A percentile compares a stretch with the other conserved stretches of the same genome.
These are phyloP conservation scores for Nakazawaea ambrosiae DNA, from an alignment of 805 yeast species.

Conservation along the genomic window DNA sequence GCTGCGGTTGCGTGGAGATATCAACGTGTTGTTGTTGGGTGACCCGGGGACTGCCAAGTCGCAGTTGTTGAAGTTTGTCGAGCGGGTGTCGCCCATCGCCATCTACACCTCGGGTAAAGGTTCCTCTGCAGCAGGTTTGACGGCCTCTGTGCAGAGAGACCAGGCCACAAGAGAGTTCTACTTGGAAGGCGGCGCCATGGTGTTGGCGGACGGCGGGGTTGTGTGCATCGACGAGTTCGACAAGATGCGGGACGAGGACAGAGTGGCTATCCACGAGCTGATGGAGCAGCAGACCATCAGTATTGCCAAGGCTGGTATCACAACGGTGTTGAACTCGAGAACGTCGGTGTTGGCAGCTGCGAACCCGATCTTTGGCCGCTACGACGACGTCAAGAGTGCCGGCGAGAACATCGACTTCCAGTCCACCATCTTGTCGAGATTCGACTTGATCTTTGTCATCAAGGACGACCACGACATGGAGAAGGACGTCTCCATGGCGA, in stretches of 20 bases:
- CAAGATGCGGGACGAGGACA: conserved; percentile 97
- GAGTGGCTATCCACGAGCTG: conserved; percentile 99
- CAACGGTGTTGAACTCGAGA: conserved; percentile 92
- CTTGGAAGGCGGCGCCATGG: conserved; percentile 99
- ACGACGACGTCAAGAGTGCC: conserved; percentile 92
- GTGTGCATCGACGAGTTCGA: conserved; percentile 99
- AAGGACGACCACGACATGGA: conserved; percentile 88
- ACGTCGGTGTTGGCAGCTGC: conserved; percentile 98
- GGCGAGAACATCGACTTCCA: conserved; percentile 98
- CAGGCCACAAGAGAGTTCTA: conserved; percentile 83
- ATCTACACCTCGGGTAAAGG: conserved; percentile 99
- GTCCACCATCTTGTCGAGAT: conserved; percentile 92
- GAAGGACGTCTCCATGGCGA: conserved; percentile 85
- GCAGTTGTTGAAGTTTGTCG: conserved; percentile 90
- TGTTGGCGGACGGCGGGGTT: conserved; percentile 98
- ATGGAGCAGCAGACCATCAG: conserved; percentile 99
- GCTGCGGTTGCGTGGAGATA: conserved; percentile 94
- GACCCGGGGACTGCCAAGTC: conserved; percentile 99
- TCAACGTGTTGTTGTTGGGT: conserved; percentile 86
- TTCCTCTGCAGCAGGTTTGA: conserved; percentile 98
- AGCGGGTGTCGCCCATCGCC: conserved; percentile 89
- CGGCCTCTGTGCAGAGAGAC: conserved; percentile 96
- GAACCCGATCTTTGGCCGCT: conserved; percentile 93
- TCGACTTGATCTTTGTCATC: conserved; percentile 96
- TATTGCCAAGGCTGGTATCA: conserved; percentile 98